Conservation (phyloP, 306 rosid genomes). For the Prunus mira region DNA sequence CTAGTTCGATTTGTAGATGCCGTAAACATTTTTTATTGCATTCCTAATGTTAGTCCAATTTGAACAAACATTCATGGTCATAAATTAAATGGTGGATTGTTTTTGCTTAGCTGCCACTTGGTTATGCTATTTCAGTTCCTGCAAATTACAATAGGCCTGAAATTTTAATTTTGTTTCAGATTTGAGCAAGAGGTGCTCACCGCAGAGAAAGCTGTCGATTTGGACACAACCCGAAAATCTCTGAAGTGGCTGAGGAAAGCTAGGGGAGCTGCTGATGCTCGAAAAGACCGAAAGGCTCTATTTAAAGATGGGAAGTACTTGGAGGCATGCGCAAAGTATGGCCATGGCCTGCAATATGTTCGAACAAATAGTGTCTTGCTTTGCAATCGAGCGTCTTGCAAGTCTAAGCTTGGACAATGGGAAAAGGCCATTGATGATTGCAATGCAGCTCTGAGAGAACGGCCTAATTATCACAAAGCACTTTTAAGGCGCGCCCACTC, state of each 20-base stretch:
- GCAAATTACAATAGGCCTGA: background rate
- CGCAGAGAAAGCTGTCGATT: background rate
- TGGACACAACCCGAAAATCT: background rate
- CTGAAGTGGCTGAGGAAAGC: constrained; percentile 13
- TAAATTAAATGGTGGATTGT: background rate
- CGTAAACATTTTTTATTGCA: too few relatives aligned
- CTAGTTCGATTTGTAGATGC: too few relatives aligned
- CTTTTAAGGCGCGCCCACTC: too few relatives aligned
- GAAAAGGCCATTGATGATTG: constrained; percentile 7
- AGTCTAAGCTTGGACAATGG: constrained; percentile 10
- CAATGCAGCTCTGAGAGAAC: constrained; percentile 1
- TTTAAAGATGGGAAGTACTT: background rate
- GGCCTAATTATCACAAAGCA: constrained; percentile 3
- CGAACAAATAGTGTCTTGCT: background rate
- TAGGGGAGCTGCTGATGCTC: background rate
- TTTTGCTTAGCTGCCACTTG: background rate
- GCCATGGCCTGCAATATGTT: background rate
- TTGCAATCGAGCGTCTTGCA: constrained; percentile 7
- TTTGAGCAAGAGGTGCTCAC: background rate
- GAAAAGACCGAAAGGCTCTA: background rate
- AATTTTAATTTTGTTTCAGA: background rate
- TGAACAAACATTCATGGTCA: too few relatives aligned
- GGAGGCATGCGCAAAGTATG: constrained; percentile 5
- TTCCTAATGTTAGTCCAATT: too few relatives aligned
- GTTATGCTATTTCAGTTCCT: background rate